phyloP scores from a whole-genome alignment of 2,329 filamentous ascomycete genomes.

The Lasiodiplodia theobromae region DNA sequence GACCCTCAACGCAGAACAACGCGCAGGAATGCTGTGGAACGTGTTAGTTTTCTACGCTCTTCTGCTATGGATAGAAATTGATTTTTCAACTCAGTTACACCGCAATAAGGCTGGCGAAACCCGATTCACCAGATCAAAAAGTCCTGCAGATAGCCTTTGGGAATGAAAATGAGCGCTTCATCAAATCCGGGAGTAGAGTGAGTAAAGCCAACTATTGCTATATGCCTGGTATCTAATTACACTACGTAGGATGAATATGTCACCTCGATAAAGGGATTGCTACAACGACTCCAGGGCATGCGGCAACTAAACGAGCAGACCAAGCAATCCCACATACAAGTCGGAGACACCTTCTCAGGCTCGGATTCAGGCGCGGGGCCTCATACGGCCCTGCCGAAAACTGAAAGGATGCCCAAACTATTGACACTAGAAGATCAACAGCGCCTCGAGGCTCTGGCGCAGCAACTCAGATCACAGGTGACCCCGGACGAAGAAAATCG shows the following conservation, averaged over 20 bases:
- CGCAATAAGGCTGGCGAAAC: slow-evolving; percentile 14
- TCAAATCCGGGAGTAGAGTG: slow-evolving; percentile 4
- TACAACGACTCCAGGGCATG: neutral
- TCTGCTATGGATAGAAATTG: neutral
- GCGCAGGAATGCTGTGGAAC: slow-evolving; percentile 13
- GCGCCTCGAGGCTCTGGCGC: slow-evolving; percentile 49
- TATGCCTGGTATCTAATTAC: neutral
- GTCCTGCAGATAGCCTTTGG: slow-evolving; percentile 2
- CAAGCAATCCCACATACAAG: no score
- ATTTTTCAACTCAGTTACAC: slow-evolving; percentile 1
- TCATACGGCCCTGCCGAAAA: slow-evolving; percentile 40
- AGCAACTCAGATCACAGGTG: slow-evolving; percentile 55
- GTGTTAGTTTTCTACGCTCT: neutral
- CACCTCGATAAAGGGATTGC: neutral
- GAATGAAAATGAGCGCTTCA: neutral
- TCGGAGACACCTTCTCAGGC: no score
- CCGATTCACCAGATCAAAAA: neutral
- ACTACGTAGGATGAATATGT: slow-evolving; percentile 16
- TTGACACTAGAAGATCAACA: slow-evolving; percentile 27
- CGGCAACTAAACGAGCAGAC: no score
- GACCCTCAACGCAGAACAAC: slow-evolving; percentile 1
- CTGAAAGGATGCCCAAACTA: slow-evolving; percentile 16
- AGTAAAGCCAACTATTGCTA: neutral
- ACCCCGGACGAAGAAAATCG: slow-evolving; percentile 57
- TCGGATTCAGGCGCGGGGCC: slow-evolving; percentile 39